Evolutionary conservation across 106 monocot genomes (phyloP), one percentile per base, ranked within the genome.

Genomic region (Chionographis japonica): DNA sequence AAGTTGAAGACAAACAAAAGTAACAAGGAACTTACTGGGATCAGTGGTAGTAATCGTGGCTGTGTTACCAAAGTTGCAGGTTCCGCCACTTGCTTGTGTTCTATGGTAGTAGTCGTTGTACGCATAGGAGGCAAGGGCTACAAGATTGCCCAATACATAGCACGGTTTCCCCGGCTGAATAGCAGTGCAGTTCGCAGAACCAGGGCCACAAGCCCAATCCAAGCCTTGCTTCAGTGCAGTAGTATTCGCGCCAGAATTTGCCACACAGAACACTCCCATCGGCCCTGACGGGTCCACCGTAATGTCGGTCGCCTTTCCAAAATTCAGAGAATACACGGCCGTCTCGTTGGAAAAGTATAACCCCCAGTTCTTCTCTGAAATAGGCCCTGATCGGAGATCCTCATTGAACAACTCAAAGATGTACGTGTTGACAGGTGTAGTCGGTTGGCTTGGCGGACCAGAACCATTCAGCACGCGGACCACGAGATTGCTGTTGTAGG

Each of bases 201-300:
- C 15, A 49, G 86, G 75, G 0, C 91, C 91, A 72, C 95, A 95
- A 46, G 91, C 95, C 95, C 95, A 95, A 70, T 95, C 86, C 72
- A 95, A 69, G 12, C 95, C 88, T 61, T 68, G 39, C 75, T 83
- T 88, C 77, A 95, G 40, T 58, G 81, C 88, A 38, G 18, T 68
- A 0, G 62, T 8, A 15, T 79, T 70, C 7, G 86, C 86, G 62
- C 71, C 86, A 8, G 83, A 74, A 77, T 86, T 86, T 9, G 90
- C 95, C 38, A 95, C 77, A 77, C 95, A 95, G 51, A 88, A 95
- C 8, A 77, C 57, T 11, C 85, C 88, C 57, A 40, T 40, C 65
- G 80, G 62, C 10, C 18, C 81, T 50, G 76, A 54, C 35, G 85
- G 62, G 15, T 70, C 69, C 10, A 67, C 13, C 11, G 51, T 20